Evolutionary conservation across 2,329 filamentous ascomycete genomes (phyloP), one percentile per base, ranked within the genome.

Genomic region (Aspergillus udagawae): DNA sequence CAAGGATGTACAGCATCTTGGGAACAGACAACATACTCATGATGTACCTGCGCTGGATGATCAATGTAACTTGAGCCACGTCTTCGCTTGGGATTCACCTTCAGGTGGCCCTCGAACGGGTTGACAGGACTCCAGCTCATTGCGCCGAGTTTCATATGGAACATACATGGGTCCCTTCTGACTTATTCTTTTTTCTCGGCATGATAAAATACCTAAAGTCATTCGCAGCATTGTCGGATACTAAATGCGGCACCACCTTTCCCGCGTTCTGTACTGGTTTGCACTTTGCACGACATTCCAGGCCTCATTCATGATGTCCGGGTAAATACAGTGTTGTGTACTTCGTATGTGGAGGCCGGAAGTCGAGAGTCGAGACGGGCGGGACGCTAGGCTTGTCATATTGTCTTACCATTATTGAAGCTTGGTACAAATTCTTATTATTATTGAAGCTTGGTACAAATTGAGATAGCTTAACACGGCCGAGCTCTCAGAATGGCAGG

Each of bases 141-240:
- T 52, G 67, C 68, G 1, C 70, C 70, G 35, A 73, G 60, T 9
- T 63, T 64, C 3, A 64, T 65, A 49, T 66, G 65, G 41, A 71
- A 73, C 64, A 74, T 71, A 57, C 70, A 59, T 73, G 69, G 20
- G 72, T 69, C 51, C 71, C 69, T 2, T 63, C 64, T 57, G 70
- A 71, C n/a, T 64, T 72, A 66, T 6, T 66, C 65, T 21, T 62
- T 61, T 0, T 70, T 72, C 52, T 72, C 70, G 4, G 70, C 65
- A 72, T 69, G 32, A 54, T 63, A 45, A 68, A 64, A 51, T 65
- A 70, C 17, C 61, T 61, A 53, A 70, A 29, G 10, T 4, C 28
- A 29, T 29, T 29, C 28, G 28, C 9, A 12, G 28, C 28, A 29
- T 3, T 29, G 28, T 29, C 28, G 28, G 28, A 12, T 29, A 29